Evolutionary conservation across 164 flowering plant species (phyloP), one percentile per base, ranked within the genome.

Genomic region (Echeveria elegans): DNA sequence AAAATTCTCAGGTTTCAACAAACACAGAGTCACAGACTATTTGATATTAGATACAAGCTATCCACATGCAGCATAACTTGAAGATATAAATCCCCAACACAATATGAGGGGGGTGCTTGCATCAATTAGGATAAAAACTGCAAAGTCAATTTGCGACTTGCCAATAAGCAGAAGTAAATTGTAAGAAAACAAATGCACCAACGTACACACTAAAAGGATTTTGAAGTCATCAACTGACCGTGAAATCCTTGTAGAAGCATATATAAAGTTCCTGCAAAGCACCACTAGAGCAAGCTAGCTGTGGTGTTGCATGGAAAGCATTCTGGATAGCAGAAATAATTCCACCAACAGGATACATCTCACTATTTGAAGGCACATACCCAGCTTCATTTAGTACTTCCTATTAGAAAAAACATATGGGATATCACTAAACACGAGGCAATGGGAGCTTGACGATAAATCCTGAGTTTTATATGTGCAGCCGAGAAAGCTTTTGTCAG

Each of bases 231-330:
- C 62, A 12, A 37, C 82, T 40, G 61, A 92, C 97, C 94, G 82
- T 74, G 68, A 92, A 89, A 79, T 89, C 85, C 74, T 89, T 92
- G 53, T 82, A 81, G 76, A 92, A 92, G 84, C 97, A 92, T 63
- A 89, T 38, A 5, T 67, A 81, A 64, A 92, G 82, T 76, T 92
- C 96, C 77, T 85, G 72, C 63, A 92, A 72, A 32, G 88, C 90
- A 77, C 80, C 87, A 62, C 83, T 77, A 29, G 80, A 74, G 78
- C 97, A 91, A 64, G 58, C 64, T 68, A 91, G 11, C 68, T 53
- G 47, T 0, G 97, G 97, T 6, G 90, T 82, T 69, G 82, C 75
- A 34, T 78, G 87, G 69, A 89, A 82, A 67, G 90, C 87, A 76
- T 85, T 86, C 77, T 92, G 75, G 70, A 92, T 86, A 37, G 93